Percentiles rank a stretch among this genome's conserved stretches.
phyloP scores from a whole-genome alignment of 306 rosid genomes.

The Cyamopsis tetragonoloba region DNA sequence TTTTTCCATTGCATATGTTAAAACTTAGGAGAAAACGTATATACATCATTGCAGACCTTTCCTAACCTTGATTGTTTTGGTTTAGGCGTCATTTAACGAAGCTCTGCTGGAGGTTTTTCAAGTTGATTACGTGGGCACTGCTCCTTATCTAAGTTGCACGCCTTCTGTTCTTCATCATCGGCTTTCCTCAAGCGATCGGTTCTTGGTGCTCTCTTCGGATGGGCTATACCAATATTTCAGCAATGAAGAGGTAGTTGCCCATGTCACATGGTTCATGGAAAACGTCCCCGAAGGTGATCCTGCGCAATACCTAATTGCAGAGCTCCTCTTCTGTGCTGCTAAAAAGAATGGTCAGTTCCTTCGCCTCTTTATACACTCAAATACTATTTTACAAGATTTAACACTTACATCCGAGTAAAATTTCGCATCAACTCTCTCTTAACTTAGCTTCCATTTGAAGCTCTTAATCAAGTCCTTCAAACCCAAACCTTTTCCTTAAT shows the following conservation, averaged over 20 bases:
- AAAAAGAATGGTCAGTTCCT: conserved; percentile 63
- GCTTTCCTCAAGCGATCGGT: conserved; percentile 60
- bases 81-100: conserved; percentile 54
- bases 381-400: neutral
- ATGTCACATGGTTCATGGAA: conserved; percentile 64
- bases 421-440: too few species aligned
- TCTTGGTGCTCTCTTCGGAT: conserved; percentile 61
- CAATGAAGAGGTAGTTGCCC: conserved; percentile 70
- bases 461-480: neutral
- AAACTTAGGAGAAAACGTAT: too few species aligned
- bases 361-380: neutral
- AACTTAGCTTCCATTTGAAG: neutral
- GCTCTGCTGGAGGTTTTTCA: conserved; percentile 50
- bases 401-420: too few species aligned
- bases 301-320: conserved; percentile 64
- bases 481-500: neutral
- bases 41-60: too few species aligned
- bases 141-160: conserved; percentile 53
- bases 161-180: conserved; percentile 56
- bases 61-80: conserved; percentile 11
- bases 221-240: conserved; percentile 66
- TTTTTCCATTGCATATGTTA: too few species aligned
- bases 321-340: conserved; percentile 70
- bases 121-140: conserved; percentile 47
- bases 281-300: conserved; percentile 70